A percentile compares a stretch with the other conserved stretches of the same genome.
Conservation (phyloP, 2,329 filamentous ascomycete genomes). For the Immersiporthe knoxdaviesiana region DNA sequence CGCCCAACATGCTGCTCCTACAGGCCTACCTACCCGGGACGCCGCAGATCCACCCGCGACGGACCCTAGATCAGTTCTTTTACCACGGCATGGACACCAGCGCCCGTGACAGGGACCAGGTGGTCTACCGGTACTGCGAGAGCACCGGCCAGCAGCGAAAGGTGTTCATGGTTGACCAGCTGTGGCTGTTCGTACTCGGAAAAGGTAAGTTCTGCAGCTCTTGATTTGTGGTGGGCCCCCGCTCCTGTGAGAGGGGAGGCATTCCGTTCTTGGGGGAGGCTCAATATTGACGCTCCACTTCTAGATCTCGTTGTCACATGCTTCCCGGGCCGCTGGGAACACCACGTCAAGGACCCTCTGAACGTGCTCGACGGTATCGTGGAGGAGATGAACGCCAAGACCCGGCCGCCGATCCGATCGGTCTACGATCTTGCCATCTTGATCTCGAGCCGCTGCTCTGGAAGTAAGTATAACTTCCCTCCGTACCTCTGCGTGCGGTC, state of each 20-base stretch:
- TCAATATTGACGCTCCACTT: neutral
- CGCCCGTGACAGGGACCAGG: constrained; percentile 63
- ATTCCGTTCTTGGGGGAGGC: no score
- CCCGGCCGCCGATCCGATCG: constrained; percentile 59
- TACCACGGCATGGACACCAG: constrained; percentile 67
- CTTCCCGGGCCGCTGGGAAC: constrained; percentile 61
- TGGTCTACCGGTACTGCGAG: constrained; percentile 62
- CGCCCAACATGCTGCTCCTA: constrained; percentile 50
- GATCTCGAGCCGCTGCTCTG: constrained; percentile 63
- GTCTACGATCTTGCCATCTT: constrained; percentile 66
- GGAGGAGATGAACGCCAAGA: constrained; percentile 68
- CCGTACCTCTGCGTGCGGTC: neutral
- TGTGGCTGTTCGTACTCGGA: constrained; percentile 67
- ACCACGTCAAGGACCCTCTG: constrained; percentile 63
- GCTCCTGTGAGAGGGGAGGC: no score
- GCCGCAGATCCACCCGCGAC: constrained; percentile 59
- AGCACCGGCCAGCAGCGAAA: constrained; percentile 51
- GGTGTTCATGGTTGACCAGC: constrained; percentile 70
- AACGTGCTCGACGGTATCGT: constrained; percentile 67
- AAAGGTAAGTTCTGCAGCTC: constrained; percentile 37
- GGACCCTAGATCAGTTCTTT: constrained; percentile 68
- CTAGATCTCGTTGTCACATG: constrained; percentile 62
- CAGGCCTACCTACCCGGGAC: constrained; percentile 48
- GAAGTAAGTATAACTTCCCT: constrained; percentile 35
- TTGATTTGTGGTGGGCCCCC: neutral